Conservation (phyloP, 768 basidiomycete genomes). For the Naematelia aurantialba region DNA sequence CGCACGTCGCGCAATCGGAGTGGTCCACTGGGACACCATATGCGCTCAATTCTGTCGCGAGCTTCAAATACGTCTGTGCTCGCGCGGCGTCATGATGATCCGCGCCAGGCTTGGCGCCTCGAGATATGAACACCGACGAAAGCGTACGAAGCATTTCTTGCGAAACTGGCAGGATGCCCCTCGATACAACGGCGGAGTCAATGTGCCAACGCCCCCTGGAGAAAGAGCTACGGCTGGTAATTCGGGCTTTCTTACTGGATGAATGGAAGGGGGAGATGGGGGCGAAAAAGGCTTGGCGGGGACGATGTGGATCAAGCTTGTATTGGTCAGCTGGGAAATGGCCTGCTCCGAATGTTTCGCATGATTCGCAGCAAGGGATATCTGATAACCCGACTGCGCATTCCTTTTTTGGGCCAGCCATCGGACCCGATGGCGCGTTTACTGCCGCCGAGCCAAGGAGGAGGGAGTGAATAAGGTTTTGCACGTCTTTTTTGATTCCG, state of each 20-base stretch:
- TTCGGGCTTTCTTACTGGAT: neutral
- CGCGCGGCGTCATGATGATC: constrained; percentile 24
- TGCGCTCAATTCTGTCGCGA: constrained; percentile 55
- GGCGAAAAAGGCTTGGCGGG: neutral
- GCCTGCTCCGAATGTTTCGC: too few relatives aligned
- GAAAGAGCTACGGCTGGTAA: neutral
- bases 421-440: too few relatives aligned
- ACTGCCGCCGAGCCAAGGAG: too few relatives aligned
- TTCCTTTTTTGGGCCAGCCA: too few relatives aligned
- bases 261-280: neutral
- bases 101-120: constrained; percentile 6
- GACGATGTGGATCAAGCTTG: neutral
- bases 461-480: too few relatives aligned
- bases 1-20: constrained; percentile 69
- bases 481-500: too few relatives aligned
- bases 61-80: constrained; percentile 16
- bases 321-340: too few relatives aligned
- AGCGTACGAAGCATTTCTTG: constrained; percentile 31
- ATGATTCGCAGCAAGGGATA: too few relatives aligned
- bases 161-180: neutral
- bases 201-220: too few relatives aligned
- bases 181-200: too few relatives aligned
- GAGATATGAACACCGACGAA: constrained; percentile 18
- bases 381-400: too few relatives aligned
- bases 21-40: constrained; percentile 64